Evolutionary conservation across 768 basidiomycete species (phyloP).

Genomic region (Royoungia palumana): DNA sequence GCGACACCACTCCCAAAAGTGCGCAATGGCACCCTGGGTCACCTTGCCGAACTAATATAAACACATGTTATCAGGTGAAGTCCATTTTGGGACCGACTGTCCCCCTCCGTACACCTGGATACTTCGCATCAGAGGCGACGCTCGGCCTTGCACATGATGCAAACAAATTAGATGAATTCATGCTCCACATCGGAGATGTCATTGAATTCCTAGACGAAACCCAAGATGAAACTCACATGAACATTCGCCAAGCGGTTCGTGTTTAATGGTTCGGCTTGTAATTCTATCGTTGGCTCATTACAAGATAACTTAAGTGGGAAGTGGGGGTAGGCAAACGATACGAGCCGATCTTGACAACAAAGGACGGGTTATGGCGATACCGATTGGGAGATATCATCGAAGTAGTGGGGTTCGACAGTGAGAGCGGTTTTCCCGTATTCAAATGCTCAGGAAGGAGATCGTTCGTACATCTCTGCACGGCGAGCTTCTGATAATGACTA

Average conservation of each 20-base stretch:
- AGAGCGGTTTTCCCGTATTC: conserved; percentile 9
- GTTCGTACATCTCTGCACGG: conserved; percentile 8
- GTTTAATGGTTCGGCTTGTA: not conserved
- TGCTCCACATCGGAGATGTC: conserved; percentile 1
- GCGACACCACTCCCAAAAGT: conserved; percentile 16
- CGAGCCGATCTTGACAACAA: conserved; percentile 20
- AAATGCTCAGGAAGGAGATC: conserved; percentile 13
- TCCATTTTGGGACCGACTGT: conserved; percentile 14
- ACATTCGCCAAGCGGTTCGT: conserved; percentile 19
- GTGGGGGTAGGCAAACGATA: conserved; percentile 16
- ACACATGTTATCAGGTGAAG: conserved; percentile 6
- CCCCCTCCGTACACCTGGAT: not conserved
- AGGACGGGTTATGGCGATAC: conserved; percentile 24
- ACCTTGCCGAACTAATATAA: not conserved
- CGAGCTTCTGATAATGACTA: not conserved
- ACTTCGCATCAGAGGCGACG: conserved; percentile 11
- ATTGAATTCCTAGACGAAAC: conserved; percentile 19
- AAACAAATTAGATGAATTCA: conserved; percentile 9
- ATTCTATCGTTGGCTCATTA: not conserved
- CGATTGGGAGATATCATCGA: conserved; percentile 17
- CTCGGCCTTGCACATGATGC: not conserved
- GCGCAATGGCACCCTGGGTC: not conserved
- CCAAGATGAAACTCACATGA: conserved; percentile 7
- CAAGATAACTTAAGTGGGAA: conserved; percentile 11
- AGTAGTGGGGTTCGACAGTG: conserved; percentile 13